Conservation (phyloP, 2,329 filamentous ascomycete genomes). For the Hypoxylon sp. region DNA sequence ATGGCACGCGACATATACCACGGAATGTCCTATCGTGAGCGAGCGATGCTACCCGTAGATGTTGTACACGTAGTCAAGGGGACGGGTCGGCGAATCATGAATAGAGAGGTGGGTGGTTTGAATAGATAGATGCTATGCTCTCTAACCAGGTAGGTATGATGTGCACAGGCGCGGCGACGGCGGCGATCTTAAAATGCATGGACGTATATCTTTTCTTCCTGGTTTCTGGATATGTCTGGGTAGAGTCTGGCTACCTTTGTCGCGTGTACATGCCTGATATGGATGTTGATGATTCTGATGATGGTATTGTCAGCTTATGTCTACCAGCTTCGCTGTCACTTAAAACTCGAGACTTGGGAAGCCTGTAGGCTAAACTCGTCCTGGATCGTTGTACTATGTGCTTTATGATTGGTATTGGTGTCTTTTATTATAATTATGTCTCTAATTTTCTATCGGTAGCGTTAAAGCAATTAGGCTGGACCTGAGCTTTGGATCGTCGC, state of each 20-base stretch:
- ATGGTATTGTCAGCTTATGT: neutral
- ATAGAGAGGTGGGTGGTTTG: neutral
- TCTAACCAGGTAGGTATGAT: neutral
- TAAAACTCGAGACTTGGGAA: neutral
- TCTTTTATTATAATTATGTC: too few relatives aligned
- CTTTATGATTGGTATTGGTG: too few relatives aligned
- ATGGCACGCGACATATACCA: neutral
- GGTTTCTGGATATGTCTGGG: neutral
- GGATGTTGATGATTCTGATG: neutral
- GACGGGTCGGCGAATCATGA: neutral
- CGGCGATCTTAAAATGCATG: neutral
- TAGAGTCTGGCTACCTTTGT: neutral
- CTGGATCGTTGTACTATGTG: too few relatives aligned
- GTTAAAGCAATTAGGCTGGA: too few relatives aligned
- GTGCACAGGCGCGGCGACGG: neutral
- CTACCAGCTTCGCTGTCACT: neutral
- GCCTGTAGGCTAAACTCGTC: neutral
- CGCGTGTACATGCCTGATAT: neutral
- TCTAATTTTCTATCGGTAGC: too few relatives aligned
- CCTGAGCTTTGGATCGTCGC: too few relatives aligned
- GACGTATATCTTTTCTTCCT: neutral
- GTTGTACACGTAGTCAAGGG: neutral
- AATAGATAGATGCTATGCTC: neutral
- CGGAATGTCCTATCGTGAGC: conserved; percentile 2
- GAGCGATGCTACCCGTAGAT: neutral